These are phyloP conservation scores for Sporisorium reilianum DNA, from an alignment of 1,284 basidiomycete species.

Conservation along the genomic window DNA sequence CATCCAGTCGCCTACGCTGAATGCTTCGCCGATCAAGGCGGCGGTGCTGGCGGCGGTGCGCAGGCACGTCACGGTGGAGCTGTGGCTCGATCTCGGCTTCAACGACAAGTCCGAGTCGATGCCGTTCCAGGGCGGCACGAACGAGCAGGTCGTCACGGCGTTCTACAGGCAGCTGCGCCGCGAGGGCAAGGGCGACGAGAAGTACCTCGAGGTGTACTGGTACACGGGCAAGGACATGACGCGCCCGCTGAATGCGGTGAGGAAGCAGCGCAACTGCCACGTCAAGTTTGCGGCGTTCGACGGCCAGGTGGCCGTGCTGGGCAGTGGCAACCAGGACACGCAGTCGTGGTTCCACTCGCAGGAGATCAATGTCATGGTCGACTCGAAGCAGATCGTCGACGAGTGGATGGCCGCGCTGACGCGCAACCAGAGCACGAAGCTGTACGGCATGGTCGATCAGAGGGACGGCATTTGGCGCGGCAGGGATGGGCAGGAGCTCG, in stretches of 20 bases:
- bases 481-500: slow-evolving; percentile 65
- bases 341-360: slow-evolving; percentile 84
- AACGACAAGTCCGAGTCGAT: slow-evolving; percentile 75
- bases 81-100: slow-evolving; percentile 71
- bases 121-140: slow-evolving; percentile 83
- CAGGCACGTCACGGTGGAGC: slow-evolving; percentile 76
- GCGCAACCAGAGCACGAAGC: slow-evolving; percentile 79
- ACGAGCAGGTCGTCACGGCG: slow-evolving; percentile 79
- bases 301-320: slow-evolving; percentile 78
- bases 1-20: slow-evolving; percentile 78
- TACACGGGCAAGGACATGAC: slow-evolving; percentile 78
- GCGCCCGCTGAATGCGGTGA: slow-evolving; percentile 78
- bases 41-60: slow-evolving; percentile 76
- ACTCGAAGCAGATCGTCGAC: slow-evolving; percentile 75
- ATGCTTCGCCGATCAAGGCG: slow-evolving; percentile 78
- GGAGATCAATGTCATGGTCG: slow-evolving; percentile 82
- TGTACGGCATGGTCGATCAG: slow-evolving; percentile 76
- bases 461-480: slow-evolving; percentile 80
- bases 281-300: slow-evolving; percentile 80
- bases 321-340: slow-evolving; percentile 76
- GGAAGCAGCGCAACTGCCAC: slow-evolving; percentile 79
- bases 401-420: slow-evolving; percentile 78
- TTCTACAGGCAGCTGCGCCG: slow-evolving; percentile 73
- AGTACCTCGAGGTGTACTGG: slow-evolving; percentile 77
- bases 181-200: slow-evolving; percentile 70